These are phyloP conservation scores for Cyberlindnera japonica DNA, from an alignment of 805 yeast species.

Conservation along the genomic window DNA sequence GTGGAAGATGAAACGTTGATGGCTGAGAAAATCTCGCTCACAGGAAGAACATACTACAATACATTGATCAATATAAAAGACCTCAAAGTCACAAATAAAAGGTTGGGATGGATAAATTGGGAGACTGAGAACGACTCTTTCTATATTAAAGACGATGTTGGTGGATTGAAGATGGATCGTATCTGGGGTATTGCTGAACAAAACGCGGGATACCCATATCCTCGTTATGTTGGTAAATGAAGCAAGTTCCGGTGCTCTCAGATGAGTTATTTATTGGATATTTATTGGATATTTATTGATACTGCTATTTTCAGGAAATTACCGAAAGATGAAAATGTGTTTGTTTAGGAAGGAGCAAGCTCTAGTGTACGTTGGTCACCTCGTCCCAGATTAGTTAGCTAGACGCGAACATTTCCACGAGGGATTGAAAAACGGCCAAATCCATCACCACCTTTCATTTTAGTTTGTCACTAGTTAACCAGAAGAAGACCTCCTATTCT, in stretches of 20 bases:
- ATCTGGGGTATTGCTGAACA: slow-evolving; percentile 79
- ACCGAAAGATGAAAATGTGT: too few species aligned
- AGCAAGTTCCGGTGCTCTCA: not conserved
- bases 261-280: not conserved
- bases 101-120: slow-evolving; percentile 50
- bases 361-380: too few species aligned
- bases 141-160: slow-evolving; percentile 68
- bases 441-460: too few species aligned
- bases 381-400: too few species aligned
- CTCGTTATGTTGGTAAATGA: slow-evolving; percentile 9
- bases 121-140: slow-evolving; percentile 35
- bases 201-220: slow-evolving; percentile 28
- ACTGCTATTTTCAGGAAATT: not conserved
- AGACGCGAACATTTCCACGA: too few species aligned
- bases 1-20: slow-evolving; percentile 59
- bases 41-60: slow-evolving; percentile 65
- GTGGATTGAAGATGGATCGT: slow-evolving; percentile 81
- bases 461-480: too few species aligned
- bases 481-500: too few species aligned
- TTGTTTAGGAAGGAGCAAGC: too few species aligned
- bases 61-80: slow-evolving; percentile 51
- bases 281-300: not conserved
- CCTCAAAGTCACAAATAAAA: slow-evolving; percentile 37
- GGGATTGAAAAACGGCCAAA: too few species aligned
- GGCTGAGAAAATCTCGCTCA: slow-evolving; percentile 60